Evolutionary conservation across 1,284 basidiomycete species (phyloP).

Genomic region (Ustilago xerochloae): DNA sequence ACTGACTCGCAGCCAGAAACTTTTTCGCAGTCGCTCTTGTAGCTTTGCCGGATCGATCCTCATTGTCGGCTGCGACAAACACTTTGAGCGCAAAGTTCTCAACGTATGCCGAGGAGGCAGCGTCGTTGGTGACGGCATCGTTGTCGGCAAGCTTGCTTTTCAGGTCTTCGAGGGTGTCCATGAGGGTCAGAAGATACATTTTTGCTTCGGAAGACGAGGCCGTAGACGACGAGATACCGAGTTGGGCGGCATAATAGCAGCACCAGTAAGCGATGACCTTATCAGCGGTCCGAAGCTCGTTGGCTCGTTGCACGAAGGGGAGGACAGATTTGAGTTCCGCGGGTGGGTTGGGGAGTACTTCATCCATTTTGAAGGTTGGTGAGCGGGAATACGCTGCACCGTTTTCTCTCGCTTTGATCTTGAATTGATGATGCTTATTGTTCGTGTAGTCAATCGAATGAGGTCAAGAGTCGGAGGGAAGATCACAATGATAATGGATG

Average conservation of each 20-base stretch:
- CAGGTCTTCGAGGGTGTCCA: conserved; percentile 82
- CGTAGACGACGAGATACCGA: conserved; percentile 78
- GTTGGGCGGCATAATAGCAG: conserved; percentile 87
- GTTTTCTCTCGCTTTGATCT: too few relatives aligned
- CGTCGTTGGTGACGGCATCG: conserved; percentile 85
- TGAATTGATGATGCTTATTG: background rate
- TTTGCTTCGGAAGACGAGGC: conserved; percentile 73
- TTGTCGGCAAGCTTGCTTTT: conserved; percentile 80
- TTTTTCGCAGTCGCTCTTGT: conserved; percentile 85
- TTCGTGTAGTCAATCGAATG: background rate
- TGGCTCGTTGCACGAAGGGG: conserved; percentile 87
- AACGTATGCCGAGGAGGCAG: conserved; percentile 84
- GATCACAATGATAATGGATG: background rate
- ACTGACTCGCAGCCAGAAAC: conserved; percentile 86
- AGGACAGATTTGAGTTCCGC: conserved; percentile 72
- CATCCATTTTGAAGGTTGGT: conserved; percentile 31
- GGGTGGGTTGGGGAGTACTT: conserved; percentile 43
- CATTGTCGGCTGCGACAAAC: conserved; percentile 88
- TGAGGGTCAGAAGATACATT: conserved; percentile 78
- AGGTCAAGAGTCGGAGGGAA: background rate
- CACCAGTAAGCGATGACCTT: conserved; percentile 95
- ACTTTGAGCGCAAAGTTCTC: conserved; percentile 93
- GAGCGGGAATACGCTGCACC: too few relatives aligned
- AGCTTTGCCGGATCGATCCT: conserved; percentile 81
- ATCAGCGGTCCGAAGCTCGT: conserved; percentile 83